Evolutionary conservation across 768 basidiomycete species (phyloP), one percentile per base, ranked within the genome.

Genomic region (Pleurotus djamor): DNA sequence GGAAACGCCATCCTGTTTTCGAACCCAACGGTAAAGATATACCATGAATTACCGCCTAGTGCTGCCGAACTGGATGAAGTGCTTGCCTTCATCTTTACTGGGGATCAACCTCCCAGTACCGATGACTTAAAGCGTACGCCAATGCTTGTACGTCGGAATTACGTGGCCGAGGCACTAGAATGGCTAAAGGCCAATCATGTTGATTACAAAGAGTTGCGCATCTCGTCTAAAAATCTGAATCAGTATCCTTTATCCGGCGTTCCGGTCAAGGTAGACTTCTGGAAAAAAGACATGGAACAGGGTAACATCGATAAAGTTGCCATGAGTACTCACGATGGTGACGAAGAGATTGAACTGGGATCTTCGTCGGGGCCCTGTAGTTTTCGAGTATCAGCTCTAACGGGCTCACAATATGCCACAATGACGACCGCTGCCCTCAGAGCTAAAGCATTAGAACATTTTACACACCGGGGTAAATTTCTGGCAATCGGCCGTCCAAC

Each of bases 371-470:
- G 67, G 8, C 36, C 50, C 6, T 71, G 71, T 59, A 58, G 66
- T 0, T 71, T 74, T 55, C 58, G 63, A n/a, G 69, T 72, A 1
- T 65, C 71, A 62, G 66, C 67, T 17, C 16, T 74, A 7, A 61
- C 61, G 14, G 68, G 63, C 28, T 55, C 65, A 10, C 38, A 67
- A 9, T 48, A 65, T 34, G 51, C 60, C 14, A 52, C 59, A 13
- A 59, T 67, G 44, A 16, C 57, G 1, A 41, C 63, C 5, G 57
- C 57, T 6, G 49, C 55, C 2, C 51, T 67, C 21, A 67, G 69
- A 35, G 62, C 63, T 6, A 60, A 58, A 4, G 76, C 74, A 0
- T 35, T 74, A 9, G 32, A 63, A 4, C 71, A 74, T 51, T 61
- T 74, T 17, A 49, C 67, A 1, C 60, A 47, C 37, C 58, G 57